A percentile compares a stretch with the other conserved stretches of the same genome.
Conservation (phyloP, 768 basidiomycete genomes). For the Xerocomellus chrysenteron region DNA sequence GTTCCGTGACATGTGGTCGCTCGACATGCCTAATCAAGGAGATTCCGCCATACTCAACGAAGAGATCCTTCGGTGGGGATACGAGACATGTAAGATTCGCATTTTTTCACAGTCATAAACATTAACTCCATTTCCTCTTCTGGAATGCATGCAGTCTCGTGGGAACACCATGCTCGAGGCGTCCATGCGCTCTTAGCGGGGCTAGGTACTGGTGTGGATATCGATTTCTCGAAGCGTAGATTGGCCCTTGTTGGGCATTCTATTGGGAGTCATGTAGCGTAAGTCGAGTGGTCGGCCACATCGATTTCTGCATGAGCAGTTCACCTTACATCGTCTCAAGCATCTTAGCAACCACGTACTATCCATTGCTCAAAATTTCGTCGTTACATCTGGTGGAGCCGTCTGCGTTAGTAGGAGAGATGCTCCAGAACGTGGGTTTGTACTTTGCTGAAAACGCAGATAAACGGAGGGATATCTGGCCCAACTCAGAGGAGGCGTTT, state of each 20-base stretch:
- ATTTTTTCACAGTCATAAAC: background rate
- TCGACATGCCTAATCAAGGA: background rate
- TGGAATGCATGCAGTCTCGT: background rate
- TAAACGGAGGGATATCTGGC: too few species aligned
- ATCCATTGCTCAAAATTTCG: background rate
- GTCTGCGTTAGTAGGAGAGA: too few species aligned
- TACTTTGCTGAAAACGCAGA: too few species aligned
- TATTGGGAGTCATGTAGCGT: background rate
- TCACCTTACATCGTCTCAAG: background rate
- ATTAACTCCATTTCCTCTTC: background rate
- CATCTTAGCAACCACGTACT: background rate
- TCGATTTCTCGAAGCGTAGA: conserved; percentile 7
- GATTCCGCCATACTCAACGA: too few species aligned
- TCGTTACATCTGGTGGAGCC: too few species aligned
- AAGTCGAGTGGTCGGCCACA: background rate
- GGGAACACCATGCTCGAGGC: conserved; percentile 4
- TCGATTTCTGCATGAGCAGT: background rate
- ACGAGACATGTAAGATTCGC: too few species aligned
- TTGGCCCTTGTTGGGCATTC: background rate
- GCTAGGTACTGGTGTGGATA: background rate
- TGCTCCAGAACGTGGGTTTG: too few species aligned
- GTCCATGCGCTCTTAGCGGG: conserved; percentile 7
- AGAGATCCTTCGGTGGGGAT: too few species aligned
- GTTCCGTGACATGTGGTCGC: conserved; percentile 9
- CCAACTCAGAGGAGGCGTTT: too few species aligned